Evolutionary conservation across 441 rosid genomes (phyloP), one percentile per base, ranked within the genome.

Genomic region (Gossypium lobatum): DNA sequence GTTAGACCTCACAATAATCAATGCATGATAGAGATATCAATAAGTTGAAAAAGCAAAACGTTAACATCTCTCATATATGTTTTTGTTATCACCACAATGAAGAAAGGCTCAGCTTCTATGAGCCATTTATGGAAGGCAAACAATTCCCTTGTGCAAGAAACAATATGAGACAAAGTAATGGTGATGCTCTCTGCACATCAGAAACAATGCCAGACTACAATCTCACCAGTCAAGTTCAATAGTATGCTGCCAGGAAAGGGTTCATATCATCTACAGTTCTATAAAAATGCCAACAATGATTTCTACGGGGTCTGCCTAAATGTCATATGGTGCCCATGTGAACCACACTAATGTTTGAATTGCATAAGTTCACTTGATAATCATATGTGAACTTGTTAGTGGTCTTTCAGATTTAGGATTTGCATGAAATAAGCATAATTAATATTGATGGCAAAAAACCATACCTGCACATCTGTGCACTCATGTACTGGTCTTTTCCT

Each of bases 401-500:
- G 54, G 70, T 21, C 18, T 21, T 45, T 21, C 3, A 2, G 55
- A 28, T 64, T 64, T 11, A 45, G 21, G 18, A 14, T 45, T 62
- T 28, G 34, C 28, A 37, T 10, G 20, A 46, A 23, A 45, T 28
- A 61, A 2, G 37, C 0, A 64, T 16, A 64, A 66, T 39, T 37
- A 62, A 28, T 6, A 55, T 72, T 0, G 42, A 52, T 37, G 70
- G 63, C 45, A 75, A 68, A 58, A 69, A 73, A 54, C 55, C 72
- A 71, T 69, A 95, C 99, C 97, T 95, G 98, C 63, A 81, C 92
- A 46, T 93, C 96, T 28, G 95, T 89, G 78, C 98, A 93, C 76
- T 93, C 97, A 37, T 93, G 85, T 25, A 91, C 84, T 26, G 96
- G 98, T 82, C 97, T 84, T 82, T 85, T 95, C 88, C 81, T 90